Evolutionary conservation across 805 yeast genomes (phyloP).

Genomic region (Lipomyces anomalus): DNA sequence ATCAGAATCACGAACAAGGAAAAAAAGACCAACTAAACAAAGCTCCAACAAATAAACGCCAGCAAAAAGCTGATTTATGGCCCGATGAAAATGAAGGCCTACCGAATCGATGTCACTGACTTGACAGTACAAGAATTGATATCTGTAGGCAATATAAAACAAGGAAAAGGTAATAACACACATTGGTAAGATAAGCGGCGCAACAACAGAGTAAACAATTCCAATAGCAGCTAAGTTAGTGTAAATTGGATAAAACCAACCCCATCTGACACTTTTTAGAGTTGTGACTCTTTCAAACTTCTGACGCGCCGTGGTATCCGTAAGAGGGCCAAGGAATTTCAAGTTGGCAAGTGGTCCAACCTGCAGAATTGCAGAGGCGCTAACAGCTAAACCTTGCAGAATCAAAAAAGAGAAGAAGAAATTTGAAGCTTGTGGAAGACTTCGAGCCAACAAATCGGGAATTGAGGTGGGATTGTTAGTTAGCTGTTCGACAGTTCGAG

Average conservation of each 20-base stretch:
- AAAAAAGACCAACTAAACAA: slow-evolving; percentile 70
- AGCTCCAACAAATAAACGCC: slow-evolving; percentile 80
- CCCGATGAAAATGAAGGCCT: slow-evolving; percentile 68
- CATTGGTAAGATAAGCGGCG: slow-evolving; percentile 69
- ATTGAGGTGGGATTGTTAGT: slow-evolving; percentile 65
- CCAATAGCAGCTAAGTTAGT: slow-evolving; percentile 77
- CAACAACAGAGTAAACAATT: slow-evolving; percentile 66
- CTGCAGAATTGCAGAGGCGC: slow-evolving; percentile 66
- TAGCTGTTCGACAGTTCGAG: slow-evolving; percentile 64
- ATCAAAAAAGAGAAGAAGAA: slow-evolving; percentile 76
- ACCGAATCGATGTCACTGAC: slow-evolving; percentile 35
- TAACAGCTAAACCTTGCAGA: slow-evolving; percentile 67
- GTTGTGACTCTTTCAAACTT: slow-evolving; percentile 42
- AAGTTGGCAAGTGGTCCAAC: slow-evolving; percentile 46
- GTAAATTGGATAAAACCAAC: slow-evolving; percentile 67
- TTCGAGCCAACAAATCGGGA: slow-evolving; percentile 64
- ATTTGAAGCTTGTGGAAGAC: slow-evolving; percentile 79
- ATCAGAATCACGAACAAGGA: slow-evolving; percentile 49
- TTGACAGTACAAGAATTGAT: slow-evolving; percentile 49
- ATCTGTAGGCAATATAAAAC: slow-evolving; percentile 62
- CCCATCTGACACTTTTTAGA: slow-evolving; percentile 60
- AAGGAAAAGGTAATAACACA: slow-evolving; percentile 52
- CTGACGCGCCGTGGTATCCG: slow-evolving; percentile 59
- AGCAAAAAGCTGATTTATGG: slow-evolving; percentile 67
- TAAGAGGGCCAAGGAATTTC: slow-evolving; percentile 33